phyloP scores from a whole-genome alignment of 257 asterid species.

The Solanum paucissectum region DNA sequence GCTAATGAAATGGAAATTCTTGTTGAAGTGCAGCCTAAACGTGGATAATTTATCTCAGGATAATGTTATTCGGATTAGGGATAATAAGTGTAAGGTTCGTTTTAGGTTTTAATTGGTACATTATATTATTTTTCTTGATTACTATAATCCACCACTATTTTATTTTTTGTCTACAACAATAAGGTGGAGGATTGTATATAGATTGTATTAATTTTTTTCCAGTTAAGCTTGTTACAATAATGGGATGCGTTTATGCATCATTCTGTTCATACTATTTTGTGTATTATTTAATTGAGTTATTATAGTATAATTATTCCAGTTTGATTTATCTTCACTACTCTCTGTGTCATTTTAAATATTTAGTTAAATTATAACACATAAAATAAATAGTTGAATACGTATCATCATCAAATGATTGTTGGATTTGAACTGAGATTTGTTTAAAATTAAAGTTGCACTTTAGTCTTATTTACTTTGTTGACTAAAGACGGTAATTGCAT shows the following conservation, averaged over 20 bases:
- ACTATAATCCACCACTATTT: neutral
- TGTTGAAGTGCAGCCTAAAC: slow-evolving; percentile 58
- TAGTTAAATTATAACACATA: neutral
- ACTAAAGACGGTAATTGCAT: too few species aligned
- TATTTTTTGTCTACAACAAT: neutral
- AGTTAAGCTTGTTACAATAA: neutral
- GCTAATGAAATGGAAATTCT: slow-evolving; percentile 72
- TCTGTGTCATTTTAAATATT: neutral
- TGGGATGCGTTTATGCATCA: neutral
- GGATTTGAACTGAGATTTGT: neutral
- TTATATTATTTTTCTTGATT: neutral
- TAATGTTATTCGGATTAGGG: slow-evolving; percentile 44
- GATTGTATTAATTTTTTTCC: neutral
- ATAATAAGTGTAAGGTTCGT: slow-evolving; percentile 59
- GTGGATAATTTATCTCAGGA: slow-evolving; percentile 45
- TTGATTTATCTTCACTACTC: neutral
- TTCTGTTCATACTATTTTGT: neutral
- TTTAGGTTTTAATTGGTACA: slow-evolving; percentile 52
- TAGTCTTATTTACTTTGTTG: too few species aligned
- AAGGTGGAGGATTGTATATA: slow-evolving; percentile 6
- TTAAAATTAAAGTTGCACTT: neutral
- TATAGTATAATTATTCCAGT: neutral
- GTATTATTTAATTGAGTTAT: neutral
- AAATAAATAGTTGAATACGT: neutral
- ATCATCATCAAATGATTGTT: neutral